Base-by-base conservation (phyloP, 306 rosid genomes). In the Vigna mungo region DNA sequence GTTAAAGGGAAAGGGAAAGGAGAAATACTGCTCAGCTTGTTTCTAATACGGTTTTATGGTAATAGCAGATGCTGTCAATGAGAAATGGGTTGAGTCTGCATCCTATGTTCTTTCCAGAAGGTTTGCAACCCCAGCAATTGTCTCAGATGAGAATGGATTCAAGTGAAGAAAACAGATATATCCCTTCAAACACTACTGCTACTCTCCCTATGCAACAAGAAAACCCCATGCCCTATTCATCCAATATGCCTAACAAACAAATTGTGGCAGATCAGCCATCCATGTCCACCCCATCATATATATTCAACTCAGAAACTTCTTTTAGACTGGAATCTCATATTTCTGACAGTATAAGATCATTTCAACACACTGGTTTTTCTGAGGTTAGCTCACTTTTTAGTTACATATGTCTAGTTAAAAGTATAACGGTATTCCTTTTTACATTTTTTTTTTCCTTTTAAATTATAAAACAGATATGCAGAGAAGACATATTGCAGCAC, bases 41-140 rank as follows among this genome's bases (percentile, higher is more conserved):
- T 23, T 25, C 37, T 58, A 27, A 58, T 6, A 0, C 23, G 41
- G 52, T 54, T 48, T 37, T 37, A 3, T 80, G 78, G 62, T 55
- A 32, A 11, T 37, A 82, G 75, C 91, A 95, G 95, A 95, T 95
- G 96, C 76, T 92, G 67, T 81, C 96, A 11, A 89, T 95, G 92
- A 92, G 93, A 84, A 88, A 92, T 65, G 95, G 96, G 48, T 82
- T 89, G 82, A 89, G 88, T 87, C 70, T 90, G 90, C 93, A 88
- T 79, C 89, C 98, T 0, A 78, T 89, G 87, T 85, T 90, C 85
- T 83, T 84, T 37, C 85, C 90, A 16, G 97, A 85, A 72, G 89
- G 54, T 5, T 36, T 87, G 80, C 91, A 80, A 64, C 78, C 90
- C 63, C 78, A 78, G 56, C 91, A 85, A 49, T 75, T 87, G 71